Conservation (phyloP, 2,329 filamentous ascomycete species). For the Penicillium sp. region DNA sequence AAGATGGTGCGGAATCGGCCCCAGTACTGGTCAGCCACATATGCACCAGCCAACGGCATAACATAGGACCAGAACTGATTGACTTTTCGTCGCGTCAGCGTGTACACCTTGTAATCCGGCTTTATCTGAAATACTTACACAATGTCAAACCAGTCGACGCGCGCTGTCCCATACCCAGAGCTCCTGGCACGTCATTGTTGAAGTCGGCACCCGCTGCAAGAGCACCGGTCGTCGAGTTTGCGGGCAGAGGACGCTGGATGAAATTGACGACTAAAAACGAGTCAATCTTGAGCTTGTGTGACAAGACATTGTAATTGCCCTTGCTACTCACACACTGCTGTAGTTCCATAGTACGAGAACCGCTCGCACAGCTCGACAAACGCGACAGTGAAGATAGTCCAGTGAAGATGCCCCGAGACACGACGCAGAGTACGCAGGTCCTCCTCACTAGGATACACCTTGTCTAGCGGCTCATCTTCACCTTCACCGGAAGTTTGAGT, state of each 20-base stretch:
- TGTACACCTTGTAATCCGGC: background rate
- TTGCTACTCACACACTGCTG: constrained; percentile 61
- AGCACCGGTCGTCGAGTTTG: constrained; percentile 57
- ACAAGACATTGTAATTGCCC: background rate
- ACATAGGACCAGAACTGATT: constrained; percentile 66
- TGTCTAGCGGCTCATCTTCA: constrained; percentile 9
- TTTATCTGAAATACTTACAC: constrained; percentile 35
- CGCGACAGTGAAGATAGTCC: constrained; percentile 68
- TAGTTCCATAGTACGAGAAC: constrained; percentile 75
- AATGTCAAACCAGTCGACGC: constrained; percentile 55
- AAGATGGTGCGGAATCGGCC: constrained; percentile 72
- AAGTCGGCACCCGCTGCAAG: constrained; percentile 20
- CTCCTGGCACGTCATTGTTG: constrained; percentile 46
- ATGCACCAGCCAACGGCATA: constrained; percentile 61
- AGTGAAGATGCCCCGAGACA: constrained; percentile 54
- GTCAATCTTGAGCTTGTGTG: constrained; percentile 4
- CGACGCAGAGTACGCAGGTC: constrained; percentile 40
- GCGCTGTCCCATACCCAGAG: constrained; percentile 61
- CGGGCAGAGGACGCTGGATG: constrained; percentile 59
- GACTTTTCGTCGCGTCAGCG: constrained; percentile 32
- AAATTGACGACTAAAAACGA: constrained; percentile 59
- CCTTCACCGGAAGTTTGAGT: background rate
- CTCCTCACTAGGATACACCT: constrained; percentile 33
- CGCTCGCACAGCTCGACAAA: constrained; percentile 76
- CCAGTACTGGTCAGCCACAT: constrained; percentile 67